Evolutionary conservation across 768 basidiomycete genomes (phyloP).

Genomic region (Suillus discolor): DNA sequence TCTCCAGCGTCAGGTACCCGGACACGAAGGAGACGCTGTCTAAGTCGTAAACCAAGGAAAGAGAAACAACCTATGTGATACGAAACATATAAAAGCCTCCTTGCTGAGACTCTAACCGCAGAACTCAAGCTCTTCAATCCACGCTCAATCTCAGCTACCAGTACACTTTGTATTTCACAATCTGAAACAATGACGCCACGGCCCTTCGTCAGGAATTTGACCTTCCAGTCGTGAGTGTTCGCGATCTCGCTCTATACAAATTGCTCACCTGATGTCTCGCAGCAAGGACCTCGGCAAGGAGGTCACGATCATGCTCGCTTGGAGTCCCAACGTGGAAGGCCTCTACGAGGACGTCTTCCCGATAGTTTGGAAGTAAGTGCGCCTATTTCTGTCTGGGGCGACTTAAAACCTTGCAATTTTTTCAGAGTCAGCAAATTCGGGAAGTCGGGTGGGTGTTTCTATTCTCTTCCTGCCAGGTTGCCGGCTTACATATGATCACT

Average conservation of each 20-base stretch:
- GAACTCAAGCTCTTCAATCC: background rate
- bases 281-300: background rate
- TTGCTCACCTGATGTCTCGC: background rate
- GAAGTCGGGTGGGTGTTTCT: background rate
- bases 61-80: background rate
- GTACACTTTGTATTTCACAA: background rate
- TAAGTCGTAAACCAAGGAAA: background rate
- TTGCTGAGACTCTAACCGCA: background rate
- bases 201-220: background rate
- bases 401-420: background rate
- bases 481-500: background rate
- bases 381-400: background rate
- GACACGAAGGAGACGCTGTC: background rate
- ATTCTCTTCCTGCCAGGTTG: too few relatives aligned
- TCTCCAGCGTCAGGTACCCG: background rate
- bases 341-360: background rate
- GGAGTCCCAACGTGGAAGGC: background rate
- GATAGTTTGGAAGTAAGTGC: background rate
- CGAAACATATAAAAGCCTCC: background rate
- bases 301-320: background rate
- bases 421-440: slow-evolving; percentile 1
- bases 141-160: background rate
- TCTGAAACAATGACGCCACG: background rate
- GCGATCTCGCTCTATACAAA: background rate
- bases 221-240: background rate